A percentile compares a stretch with the other conserved stretches of the same genome.
Conservation (phyloP, 2,329 filamentous ascomycete species). For the Alternaria angustiovoidea region DNA sequence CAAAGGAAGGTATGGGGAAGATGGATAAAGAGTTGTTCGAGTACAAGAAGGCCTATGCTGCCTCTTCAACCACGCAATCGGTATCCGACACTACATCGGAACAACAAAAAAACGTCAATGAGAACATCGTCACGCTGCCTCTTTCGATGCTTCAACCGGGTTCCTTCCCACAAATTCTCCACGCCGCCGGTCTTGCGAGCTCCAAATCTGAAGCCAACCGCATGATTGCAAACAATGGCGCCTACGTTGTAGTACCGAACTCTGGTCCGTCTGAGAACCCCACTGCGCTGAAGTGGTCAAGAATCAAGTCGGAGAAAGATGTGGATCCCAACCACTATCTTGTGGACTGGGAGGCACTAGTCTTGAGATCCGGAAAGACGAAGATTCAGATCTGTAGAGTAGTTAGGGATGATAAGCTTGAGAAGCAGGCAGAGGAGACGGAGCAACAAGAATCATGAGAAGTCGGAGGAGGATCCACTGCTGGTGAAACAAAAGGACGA, state of each 20-base stretch:
- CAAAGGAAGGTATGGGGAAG: constrained; percentile 9
- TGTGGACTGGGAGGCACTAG: constrained; percentile 64
- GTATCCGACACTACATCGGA: constrained; percentile 17
- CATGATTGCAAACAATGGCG: constrained; percentile 63
- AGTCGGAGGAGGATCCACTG: not conserved
- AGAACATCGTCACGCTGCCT: constrained; percentile 68
- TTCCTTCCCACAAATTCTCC: constrained; percentile 67
- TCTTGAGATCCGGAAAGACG: constrained; percentile 67
- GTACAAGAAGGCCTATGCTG: constrained; percentile 40
- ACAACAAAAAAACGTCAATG: constrained; percentile 36
- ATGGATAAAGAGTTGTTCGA: constrained; percentile 25
- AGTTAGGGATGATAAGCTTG: constrained; percentile 57
- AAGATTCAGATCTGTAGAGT: constrained; percentile 66
- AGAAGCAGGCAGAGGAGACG: not conserved
- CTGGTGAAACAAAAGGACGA: not conserved
- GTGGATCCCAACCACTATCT: constrained; percentile 66
- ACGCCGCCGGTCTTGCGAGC: constrained; percentile 65
- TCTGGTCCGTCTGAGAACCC: constrained; percentile 53
- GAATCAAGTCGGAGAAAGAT: constrained; percentile 67
- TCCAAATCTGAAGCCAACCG: constrained; percentile 68
- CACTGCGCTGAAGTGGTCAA: constrained; percentile 66
- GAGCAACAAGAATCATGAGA: not conserved
- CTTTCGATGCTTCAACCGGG: constrained; percentile 62
- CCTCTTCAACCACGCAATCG: constrained; percentile 24
- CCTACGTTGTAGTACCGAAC: constrained; percentile 62